Base-by-base conservation (phyloP, 306 rosid genomes). In the Oxytropis ochrocephala region DNA sequence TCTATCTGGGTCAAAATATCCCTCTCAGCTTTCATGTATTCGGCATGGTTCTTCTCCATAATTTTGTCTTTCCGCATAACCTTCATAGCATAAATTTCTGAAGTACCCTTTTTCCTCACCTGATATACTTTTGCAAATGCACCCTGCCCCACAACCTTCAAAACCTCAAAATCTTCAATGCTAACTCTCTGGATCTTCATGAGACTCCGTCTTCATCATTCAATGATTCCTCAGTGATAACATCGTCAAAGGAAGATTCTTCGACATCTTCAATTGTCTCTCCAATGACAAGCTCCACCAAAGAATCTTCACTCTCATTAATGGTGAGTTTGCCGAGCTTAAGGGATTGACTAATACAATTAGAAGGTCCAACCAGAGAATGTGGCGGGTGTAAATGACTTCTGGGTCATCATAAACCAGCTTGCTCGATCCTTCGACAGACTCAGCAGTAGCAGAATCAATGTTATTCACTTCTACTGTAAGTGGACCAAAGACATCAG, bases 11-110 rank as follows among this genome's bases (percentile, higher is more conserved):
- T 90, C 81, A 91, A 76, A 49, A 90, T 93, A 69, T 93, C 86
- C 86, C 96, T 88, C 86, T 93, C 98, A 69, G 98, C 97, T 81
- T 93, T 90, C 98, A 93, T 93, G 83, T 93, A 93, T 74, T 81
- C 96, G 43, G 96, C 90, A 78, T 90, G 98, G 80, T 93, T 88
- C 84, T 88, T 93, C 87, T 93, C 98, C 91, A 93, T 75, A 70
- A 93, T 93, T 81, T 79, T 90, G 83, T 93, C 98, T 83, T 93
- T 93, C 62, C 97, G 85, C 98, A 93, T 93, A 51, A 93, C 98
- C 83, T 93, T 93, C 98, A 93, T 93, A 30, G 98, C 98, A 81
- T 86, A 93, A 73, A 93, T 93, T 56, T 93, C 98, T 2, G 80
- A 79, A 55, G 97, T 93, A 59, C 97, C 98, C 64, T 78, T 93